Conservation (phyloP, 305 asterid species). For the Rubia balearica region DNA sequence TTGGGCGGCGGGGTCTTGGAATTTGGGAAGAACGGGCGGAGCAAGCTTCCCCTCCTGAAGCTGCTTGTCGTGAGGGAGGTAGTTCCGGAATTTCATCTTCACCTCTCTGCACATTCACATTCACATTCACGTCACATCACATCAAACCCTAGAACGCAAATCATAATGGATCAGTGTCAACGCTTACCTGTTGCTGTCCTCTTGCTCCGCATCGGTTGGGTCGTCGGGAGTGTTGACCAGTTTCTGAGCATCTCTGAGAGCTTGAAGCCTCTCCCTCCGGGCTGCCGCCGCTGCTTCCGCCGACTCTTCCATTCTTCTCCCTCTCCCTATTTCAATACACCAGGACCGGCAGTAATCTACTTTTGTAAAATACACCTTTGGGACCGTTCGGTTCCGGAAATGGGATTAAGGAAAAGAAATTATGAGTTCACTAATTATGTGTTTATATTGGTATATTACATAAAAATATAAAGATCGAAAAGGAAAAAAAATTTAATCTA, state of each 20-base stretch:
- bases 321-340: not conserved
- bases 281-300: conserved; percentile 62
- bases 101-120: conserved; percentile 30
- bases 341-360: too few species aligned
- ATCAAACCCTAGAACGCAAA: not conserved
- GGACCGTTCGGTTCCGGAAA: too few species aligned
- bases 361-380: too few species aligned
- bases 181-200: not conserved
- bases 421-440: too few species aligned
- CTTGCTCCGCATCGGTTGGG: conserved; percentile 8
- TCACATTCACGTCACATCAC: too few species aligned
- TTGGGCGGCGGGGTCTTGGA: conserved; percentile 67
- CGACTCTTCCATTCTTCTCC: conserved; percentile 35
- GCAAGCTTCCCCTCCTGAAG: conserved; percentile 93
- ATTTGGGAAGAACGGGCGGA: conserved; percentile 80
- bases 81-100: conserved; percentile 84
- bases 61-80: conserved; percentile 92
- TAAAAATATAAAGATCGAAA: too few species aligned
- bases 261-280: conserved; percentile 73
- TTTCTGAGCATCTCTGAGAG: conserved; percentile 81
- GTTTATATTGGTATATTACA: too few species aligned
- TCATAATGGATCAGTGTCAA: too few species aligned
- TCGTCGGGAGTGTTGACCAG: conserved; percentile 71
- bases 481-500: too few species aligned
- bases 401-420: too few species aligned